Percentiles rank a stretch among this genome's conserved stretches.
Evolutionary conservation across 306 rosid genomes (phyloP).

Genomic region (Benincasa hispida): DNA sequence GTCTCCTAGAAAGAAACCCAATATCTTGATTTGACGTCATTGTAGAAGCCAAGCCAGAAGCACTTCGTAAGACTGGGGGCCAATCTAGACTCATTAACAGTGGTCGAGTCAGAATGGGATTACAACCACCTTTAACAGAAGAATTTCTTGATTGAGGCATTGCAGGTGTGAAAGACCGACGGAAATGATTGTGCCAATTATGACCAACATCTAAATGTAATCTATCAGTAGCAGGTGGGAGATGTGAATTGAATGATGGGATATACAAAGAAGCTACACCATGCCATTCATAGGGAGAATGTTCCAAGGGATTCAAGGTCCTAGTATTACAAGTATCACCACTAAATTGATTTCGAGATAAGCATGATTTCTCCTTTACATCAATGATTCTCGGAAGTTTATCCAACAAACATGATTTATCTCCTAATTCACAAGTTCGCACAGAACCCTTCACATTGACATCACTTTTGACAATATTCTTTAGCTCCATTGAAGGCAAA

Average conservation of each 20-base stretch:
- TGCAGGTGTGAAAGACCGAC: conserved; percentile 62
- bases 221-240: conserved; percentile 85
- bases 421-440: conserved; percentile 19
- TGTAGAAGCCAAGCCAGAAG: conserved; percentile 49
- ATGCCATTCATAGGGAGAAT: conserved; percentile 82
- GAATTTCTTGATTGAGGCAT: conserved; percentile 51
- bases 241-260: conserved; percentile 60
- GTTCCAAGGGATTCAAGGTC: conserved; percentile 35
- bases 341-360: conserved; percentile 28
- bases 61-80: conserved; percentile 77
- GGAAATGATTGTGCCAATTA: conserved; percentile 88
- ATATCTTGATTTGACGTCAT: conserved; percentile 54
- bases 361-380: conserved; percentile 28
- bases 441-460: conserved; percentile 13
- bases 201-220: conserved; percentile 90
- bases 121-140: conserved; percentile 55
- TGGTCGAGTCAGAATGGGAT: conserved; percentile 46
- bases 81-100: conserved; percentile 86
- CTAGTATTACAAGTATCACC: conserved; percentile 36
- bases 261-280: conserved; percentile 63
- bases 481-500: conserved; percentile 20
- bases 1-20: conserved; percentile 62
- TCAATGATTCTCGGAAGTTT: conserved; percentile 35
- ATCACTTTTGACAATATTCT: conserved; percentile 20
- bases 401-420: conserved; percentile 26